Conservation (phyloP, 768 basidiomycete genomes). For the Suillus subalutaceus region DNA sequence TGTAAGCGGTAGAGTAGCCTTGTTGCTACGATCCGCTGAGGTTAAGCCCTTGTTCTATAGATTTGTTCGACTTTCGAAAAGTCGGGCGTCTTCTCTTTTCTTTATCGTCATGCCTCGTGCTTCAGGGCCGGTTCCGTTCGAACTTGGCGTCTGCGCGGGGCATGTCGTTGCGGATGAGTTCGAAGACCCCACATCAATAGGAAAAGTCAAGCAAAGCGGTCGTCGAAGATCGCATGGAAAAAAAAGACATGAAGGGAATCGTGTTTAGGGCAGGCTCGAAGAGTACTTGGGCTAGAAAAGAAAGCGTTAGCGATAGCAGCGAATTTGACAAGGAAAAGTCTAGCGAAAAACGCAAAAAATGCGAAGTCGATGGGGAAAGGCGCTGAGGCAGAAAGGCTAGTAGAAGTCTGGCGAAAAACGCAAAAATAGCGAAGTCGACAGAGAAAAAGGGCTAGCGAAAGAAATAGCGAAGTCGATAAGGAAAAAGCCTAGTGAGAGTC, state of each 20-base stretch:
- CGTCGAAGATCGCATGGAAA: neutral
- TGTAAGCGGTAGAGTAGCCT: conserved; percentile 80
- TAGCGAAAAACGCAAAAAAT: too few relatives aligned
- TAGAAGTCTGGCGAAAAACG: too few relatives aligned
- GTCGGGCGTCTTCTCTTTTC: conserved; percentile 7
- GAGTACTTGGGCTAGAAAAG: too few relatives aligned
- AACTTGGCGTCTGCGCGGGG: neutral
- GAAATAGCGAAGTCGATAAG: too few relatives aligned
- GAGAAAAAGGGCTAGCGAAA: too few relatives aligned
- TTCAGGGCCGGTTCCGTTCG: neutral
- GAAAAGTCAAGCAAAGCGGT: neutral
- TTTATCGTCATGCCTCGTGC: neutral
- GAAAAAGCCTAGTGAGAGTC: too few relatives aligned
- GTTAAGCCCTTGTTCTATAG: conserved; percentile 73
- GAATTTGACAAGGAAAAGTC: neutral
- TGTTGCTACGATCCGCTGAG: conserved; percentile 80
- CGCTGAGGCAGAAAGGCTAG: too few relatives aligned
- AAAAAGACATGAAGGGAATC: neutral
- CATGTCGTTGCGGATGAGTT: neutral
- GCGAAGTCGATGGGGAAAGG: too few relatives aligned
- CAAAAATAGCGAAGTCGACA: too few relatives aligned
- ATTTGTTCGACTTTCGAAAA: conserved; percentile 56
- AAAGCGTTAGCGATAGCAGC: too few relatives aligned
- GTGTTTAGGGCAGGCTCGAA: neutral
- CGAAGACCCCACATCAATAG: neutral